Percentiles rank a stretch among this genome's conserved stretches.
Conservation (phyloP, 2,329 filamentous ascomycete species). For the Cladosporium oxysporum region DNA sequence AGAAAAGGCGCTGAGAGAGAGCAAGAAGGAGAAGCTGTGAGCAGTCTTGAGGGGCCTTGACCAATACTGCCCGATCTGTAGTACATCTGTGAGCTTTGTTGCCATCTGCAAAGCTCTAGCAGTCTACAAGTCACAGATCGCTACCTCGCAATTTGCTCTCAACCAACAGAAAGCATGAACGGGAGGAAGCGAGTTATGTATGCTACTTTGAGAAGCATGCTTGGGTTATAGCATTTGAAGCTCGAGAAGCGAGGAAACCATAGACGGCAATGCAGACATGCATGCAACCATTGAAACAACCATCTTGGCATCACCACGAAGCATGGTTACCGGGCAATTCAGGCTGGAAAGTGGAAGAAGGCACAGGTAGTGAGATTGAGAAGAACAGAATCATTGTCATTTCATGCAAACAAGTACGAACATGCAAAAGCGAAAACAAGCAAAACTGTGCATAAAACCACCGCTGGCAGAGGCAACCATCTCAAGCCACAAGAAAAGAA, state of each 20-base stretch:
- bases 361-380: neutral
- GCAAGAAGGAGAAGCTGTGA: slow-evolving; percentile 48
- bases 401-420: slow-evolving; percentile 4
- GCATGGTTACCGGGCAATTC: neutral
- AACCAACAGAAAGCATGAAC: neutral
- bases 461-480: neutral
- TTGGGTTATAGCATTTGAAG: neutral
- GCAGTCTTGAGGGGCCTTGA: neutral
- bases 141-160: neutral
- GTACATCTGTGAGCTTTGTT: neutral
- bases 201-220: neutral
- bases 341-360: neutral
- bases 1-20: slow-evolving; percentile 61
- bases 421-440: neutral
- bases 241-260: neutral
- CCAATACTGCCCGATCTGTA: neutral
- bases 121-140: neutral
- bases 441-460: neutral
- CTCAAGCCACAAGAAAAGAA: neutral
- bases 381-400: slow-evolving; percentile 9
- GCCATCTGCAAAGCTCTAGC: neutral
- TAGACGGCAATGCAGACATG: neutral
- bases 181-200: too few species aligned
- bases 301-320: neutral
- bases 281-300: neutral